Percentiles rank a stretch among this genome's conserved stretches.
phyloP scores from a whole-genome alignment of 1,284 basidiomycete genomes.

The Puccinia hordei region DNA sequence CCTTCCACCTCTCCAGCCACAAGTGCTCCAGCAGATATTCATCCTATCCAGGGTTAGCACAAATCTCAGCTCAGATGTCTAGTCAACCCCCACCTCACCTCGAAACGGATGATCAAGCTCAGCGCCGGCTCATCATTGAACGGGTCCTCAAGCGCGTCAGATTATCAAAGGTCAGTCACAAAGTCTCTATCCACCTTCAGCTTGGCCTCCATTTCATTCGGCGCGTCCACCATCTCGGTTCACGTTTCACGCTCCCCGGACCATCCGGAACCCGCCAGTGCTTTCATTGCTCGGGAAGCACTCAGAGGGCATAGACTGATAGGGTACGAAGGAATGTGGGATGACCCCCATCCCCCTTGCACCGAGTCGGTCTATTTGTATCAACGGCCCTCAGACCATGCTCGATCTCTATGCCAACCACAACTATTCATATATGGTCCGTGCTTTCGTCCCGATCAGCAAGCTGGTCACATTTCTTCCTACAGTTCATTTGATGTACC shows the following conservation, averaged over 20 bases:
- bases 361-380: not conserved
- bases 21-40: not conserved
- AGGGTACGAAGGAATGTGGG: too few species aligned
- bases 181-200: not conserved
- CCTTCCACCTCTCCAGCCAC: too few species aligned
- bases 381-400: not conserved
- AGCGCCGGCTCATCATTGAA: constrained; percentile 24
- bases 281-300: too few species aligned
- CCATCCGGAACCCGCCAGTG: not conserved
- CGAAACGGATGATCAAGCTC: constrained; percentile 25
- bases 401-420: not conserved
- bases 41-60: constrained; percentile 1
- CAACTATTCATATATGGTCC: not conserved
- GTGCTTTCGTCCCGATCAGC: not conserved
- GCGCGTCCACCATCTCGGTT: not conserved
- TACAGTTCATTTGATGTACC: not conserved
- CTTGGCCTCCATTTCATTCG: not conserved
- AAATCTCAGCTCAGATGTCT: constrained; percentile 24
- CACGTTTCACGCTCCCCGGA: not conserved
- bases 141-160: constrained; percentile 37
- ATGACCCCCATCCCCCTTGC: not conserved
- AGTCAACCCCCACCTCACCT: constrained; percentile 3
- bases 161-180: constrained; percentile 23
- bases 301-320: too few species aligned
- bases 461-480: not conserved